Conservation (phyloP, 78 protist genomes). For the Dictyostelium capitatum region DNA sequence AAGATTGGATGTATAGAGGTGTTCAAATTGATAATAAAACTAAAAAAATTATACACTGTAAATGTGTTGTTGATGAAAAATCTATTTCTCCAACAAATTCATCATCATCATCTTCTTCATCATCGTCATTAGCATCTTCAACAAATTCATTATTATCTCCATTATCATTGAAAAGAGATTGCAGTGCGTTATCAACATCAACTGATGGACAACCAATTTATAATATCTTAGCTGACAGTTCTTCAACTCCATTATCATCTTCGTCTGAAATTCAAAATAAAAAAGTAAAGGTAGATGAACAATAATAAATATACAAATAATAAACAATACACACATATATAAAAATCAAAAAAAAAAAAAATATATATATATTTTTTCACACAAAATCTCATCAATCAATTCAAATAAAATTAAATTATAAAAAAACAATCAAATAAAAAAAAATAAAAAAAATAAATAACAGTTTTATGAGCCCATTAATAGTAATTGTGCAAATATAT, state of each 20-base stretch:
- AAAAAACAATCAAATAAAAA: background rate
- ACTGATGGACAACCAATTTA: background rate
- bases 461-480: too few relatives aligned
- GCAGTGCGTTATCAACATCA: background rate
- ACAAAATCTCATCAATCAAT: background rate
- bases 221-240: background rate
- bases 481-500: too few relatives aligned
- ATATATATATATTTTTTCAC: too few relatives aligned
- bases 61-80: constrained; percentile 32
- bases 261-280: background rate
- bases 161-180: background rate
- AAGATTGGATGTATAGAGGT: constrained; percentile 79
- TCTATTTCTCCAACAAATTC: background rate
- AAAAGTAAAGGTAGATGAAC: background rate
- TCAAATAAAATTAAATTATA: background rate
- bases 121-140: background rate
- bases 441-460: background rate
- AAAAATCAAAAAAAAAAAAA: too few relatives aligned
- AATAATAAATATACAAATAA: background rate
- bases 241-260: background rate
- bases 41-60: constrained; percentile 49
- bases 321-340: too few relatives aligned
- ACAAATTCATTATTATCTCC: background rate
- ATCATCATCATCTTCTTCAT: background rate
- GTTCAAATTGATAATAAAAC: constrained; percentile 38